Base-by-base conservation (phyloP, 2,329 filamentous ascomycete genomes). In the Xylaria sp. region DNA sequence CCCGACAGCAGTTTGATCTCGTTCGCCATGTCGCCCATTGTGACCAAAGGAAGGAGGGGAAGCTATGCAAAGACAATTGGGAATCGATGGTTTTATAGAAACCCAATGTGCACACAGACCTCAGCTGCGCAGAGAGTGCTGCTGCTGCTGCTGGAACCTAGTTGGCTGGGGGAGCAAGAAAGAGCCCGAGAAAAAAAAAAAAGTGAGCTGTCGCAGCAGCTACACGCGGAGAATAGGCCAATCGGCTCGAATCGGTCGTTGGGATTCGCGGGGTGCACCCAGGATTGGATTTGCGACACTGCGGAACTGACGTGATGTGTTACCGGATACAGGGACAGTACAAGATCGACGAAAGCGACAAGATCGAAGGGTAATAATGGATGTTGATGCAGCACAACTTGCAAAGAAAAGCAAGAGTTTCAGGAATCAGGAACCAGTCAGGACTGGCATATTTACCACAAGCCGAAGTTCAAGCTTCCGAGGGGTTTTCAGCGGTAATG, bases 1-100 rank as follows among this genome's bases (percentile, higher is more conserved):
- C 80, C 80, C 72, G 80, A 78, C 56, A 82, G 78, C 72, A 82
- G 64, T 71, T 82, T 82, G 76, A 82, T 81, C 73, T 81, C 80
- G 74, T 82, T 82, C 69, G 72, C 72, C 72, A 73, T 73, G 70
- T 73, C 72, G 63, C 67, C 72, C 72, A 73, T 73, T 52, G 50
- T 73, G 70, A 66, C 56, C 48, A 58, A 52, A 60, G 58, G 46
- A 63, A 31, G 67, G 58, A 52, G 65, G 51, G 65, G 59, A 28
- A 48, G 60, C 10, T 15, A 18, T 25, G 59, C 41, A 23, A 23
- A 23, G 25, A 15, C 34, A 44, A 52, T 20, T 18, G 67, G 67
- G 62, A 58, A 56, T 68, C 44, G 55, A 46, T 62, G 44, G 46
- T 60, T 31, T 59, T 52, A 58, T 70, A 69, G 65, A 68, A 65